phyloP scores from a whole-genome alignment of 768 basidiomycete species.

The Lactifluus hygrophoroides region DNA sequence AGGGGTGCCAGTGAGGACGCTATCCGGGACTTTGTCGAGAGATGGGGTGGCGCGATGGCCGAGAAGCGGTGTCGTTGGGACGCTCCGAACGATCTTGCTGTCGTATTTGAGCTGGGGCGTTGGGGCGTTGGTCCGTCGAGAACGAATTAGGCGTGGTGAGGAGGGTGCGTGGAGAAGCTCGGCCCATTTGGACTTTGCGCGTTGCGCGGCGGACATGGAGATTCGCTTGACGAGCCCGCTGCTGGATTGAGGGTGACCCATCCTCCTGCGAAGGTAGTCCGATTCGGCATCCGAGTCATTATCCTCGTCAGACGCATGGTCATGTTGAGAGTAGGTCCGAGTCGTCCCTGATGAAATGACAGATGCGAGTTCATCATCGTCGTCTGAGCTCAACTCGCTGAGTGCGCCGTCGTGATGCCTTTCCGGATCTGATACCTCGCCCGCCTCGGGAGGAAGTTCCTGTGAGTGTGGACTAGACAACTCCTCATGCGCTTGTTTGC shows the following conservation, averaged over 20 bases:
- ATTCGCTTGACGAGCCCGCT: slow-evolving; percentile 18
- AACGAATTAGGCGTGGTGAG: not conserved
- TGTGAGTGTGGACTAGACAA: not conserved
- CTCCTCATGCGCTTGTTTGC: slow-evolving; percentile 23
- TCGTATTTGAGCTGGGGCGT: not conserved
- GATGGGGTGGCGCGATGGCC: not conserved
- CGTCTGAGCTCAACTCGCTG: slow-evolving; percentile 26
- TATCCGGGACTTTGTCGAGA: not conserved
- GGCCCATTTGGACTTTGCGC: slow-evolving; percentile 19
- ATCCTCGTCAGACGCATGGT: slow-evolving; percentile 14
- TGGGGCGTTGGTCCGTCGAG: not conserved
- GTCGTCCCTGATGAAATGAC: slow-evolving; percentile 47
- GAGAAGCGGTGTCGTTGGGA: slow-evolving; percentile 14
- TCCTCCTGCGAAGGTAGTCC: slow-evolving; percentile 9
- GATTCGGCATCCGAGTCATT: slow-evolving; percentile 20
- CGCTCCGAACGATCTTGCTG: not conserved
- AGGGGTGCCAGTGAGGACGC: not conserved
- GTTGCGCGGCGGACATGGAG: slow-evolving; percentile 18
- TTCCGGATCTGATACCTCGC: slow-evolving; percentile 29
- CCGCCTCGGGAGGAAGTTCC: not conserved
- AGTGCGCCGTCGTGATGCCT: slow-evolving; percentile 24
- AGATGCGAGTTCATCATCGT: slow-evolving; percentile 43
- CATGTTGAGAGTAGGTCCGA: slow-evolving; percentile 27
- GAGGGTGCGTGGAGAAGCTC: slow-evolving; percentile 12
- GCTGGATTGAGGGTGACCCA: not conserved